These are phyloP conservation scores for Rickenella mellea DNA, from an alignment of 768 basidiomycete genomes.

Conservation along the genomic window DNA sequence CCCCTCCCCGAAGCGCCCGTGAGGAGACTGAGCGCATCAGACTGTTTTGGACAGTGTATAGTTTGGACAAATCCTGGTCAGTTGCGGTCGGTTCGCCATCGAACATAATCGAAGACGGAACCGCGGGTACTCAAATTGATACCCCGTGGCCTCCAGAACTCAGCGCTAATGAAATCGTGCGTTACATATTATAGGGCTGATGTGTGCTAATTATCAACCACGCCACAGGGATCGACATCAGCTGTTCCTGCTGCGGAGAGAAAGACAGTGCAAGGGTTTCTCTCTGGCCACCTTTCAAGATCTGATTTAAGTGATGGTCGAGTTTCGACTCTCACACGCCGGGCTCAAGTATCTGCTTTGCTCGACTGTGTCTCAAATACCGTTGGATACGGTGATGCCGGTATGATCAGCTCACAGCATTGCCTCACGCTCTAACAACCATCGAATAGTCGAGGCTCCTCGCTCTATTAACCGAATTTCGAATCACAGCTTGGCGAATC, in stretches of 20 bases:
- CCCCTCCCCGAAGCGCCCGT: constrained; percentile 29
- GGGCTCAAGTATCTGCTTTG: too few species aligned
- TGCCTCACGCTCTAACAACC: too few species aligned
- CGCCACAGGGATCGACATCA: constrained; percentile 30
- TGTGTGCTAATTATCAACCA: too few species aligned
- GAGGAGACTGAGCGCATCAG: constrained; percentile 62
- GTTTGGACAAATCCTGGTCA: constrained; percentile 47
- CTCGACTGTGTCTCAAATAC: too few species aligned
- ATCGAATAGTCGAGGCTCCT: too few species aligned
- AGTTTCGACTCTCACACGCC: not conserved
- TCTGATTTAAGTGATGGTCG: constrained; percentile 37
- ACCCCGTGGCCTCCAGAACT: constrained; percentile 31
- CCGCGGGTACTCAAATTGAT: constrained; percentile 20
- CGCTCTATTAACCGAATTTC: too few species aligned
- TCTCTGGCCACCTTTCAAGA: constrained; percentile 12
- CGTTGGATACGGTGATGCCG: too few species aligned
- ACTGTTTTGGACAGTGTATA: constrained; percentile 55
- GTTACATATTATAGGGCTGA: constrained; percentile 2
- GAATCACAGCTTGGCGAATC: too few species aligned
- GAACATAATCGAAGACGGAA: constrained; percentile 18
- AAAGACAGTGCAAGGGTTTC: constrained; percentile 40
- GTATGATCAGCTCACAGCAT: too few species aligned
- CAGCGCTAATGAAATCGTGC: constrained; percentile 10
- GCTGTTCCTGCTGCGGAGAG: constrained; percentile 34
- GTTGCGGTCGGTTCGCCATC: constrained; percentile 43